Conservation (phyloP, 768 basidiomycete genomes). For the Termitomyces sp. region DNA sequence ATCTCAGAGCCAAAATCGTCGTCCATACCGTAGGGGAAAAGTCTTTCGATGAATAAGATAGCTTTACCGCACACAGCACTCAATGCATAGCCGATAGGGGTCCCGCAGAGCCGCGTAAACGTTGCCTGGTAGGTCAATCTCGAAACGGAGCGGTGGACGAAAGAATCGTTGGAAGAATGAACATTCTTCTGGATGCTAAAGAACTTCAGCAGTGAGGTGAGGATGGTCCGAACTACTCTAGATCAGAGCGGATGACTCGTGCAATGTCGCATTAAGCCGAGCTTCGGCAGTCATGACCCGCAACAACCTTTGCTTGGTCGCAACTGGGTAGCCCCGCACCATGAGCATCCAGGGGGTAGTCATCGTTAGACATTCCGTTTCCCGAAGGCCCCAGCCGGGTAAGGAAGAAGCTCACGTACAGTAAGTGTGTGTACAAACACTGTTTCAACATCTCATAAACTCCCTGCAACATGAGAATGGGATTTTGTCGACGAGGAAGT, state of each 20-base stretch:
- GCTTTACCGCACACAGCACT: conserved; percentile 38
- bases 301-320: conserved; percentile 34
- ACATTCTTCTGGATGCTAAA: conserved; percentile 33
- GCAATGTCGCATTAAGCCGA: conserved; percentile 31
- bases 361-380: neutral
- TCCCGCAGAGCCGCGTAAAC: conserved; percentile 35
- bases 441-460: too few species aligned
- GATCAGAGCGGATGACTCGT: conserved; percentile 20
- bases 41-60: conserved; percentile 41
- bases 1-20: conserved; percentile 43
- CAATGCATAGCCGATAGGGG: conserved; percentile 37
- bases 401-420: conserved; percentile 31
- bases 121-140: conserved; percentile 8
- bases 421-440: too few species aligned
- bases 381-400: conserved; percentile 26
- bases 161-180: conserved; percentile 20
- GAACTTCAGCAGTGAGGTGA: conserved; percentile 36
- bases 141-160: conserved; percentile 12
- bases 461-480: too few species aligned
- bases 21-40: conserved; percentile 41
- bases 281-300: conserved; percentile 37
- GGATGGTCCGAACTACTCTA: conserved; percentile 41
- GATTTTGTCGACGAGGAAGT: too few species aligned
- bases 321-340: conserved; percentile 9
- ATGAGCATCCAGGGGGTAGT: conserved; percentile 29